Evolutionary conservation across 225 moss, liverwort and hornwort species (phyloP).

Genomic region (Climacium dendroides): DNA sequence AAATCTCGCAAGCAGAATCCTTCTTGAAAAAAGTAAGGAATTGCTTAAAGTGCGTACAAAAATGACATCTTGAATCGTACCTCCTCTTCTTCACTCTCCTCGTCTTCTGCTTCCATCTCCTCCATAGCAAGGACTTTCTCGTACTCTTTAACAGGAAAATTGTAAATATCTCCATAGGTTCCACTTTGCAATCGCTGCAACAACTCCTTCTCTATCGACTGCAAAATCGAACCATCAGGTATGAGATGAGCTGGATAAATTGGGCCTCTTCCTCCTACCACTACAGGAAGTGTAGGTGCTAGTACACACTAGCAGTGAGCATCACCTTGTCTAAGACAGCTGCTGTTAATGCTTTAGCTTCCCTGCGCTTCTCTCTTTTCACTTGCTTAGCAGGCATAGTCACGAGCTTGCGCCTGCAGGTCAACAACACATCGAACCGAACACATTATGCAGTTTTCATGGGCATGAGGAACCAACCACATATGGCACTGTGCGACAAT

Average conservation of each 20-base stretch:
- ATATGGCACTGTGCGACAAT: neutral
- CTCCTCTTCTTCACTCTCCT: slow-evolving; percentile 44
- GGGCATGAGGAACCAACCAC: neutral
- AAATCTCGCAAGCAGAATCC: neutral
- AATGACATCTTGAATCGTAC: neutral
- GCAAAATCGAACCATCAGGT: slow-evolving; percentile 1
- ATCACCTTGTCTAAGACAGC: slow-evolving; percentile 71
- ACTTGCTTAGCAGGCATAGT: slow-evolving; percentile 95
- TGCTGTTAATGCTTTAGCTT: slow-evolving; percentile 80
- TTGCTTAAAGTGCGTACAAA: neutral
- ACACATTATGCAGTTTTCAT: neutral
- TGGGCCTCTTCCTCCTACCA: neutral
- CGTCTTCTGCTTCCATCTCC: slow-evolving; percentile 72
- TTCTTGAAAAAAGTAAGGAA: neutral
- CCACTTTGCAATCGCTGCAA: slow-evolving; percentile 76
- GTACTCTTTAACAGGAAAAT: slow-evolving; percentile 83
- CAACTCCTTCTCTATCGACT: slow-evolving; percentile 87
- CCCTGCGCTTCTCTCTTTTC: slow-evolving; percentile 64
- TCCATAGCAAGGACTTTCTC: slow-evolving; percentile 84
- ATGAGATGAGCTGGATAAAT: neutral
- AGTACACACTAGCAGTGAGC: slow-evolving; percentile 18
- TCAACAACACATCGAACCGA: neutral
- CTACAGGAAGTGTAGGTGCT: neutral
- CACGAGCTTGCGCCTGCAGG: slow-evolving; percentile 66
- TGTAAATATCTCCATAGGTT: slow-evolving; percentile 83